phyloP scores from a whole-genome alignment of 768 basidiomycete genomes.

The Postia placenta region DNA sequence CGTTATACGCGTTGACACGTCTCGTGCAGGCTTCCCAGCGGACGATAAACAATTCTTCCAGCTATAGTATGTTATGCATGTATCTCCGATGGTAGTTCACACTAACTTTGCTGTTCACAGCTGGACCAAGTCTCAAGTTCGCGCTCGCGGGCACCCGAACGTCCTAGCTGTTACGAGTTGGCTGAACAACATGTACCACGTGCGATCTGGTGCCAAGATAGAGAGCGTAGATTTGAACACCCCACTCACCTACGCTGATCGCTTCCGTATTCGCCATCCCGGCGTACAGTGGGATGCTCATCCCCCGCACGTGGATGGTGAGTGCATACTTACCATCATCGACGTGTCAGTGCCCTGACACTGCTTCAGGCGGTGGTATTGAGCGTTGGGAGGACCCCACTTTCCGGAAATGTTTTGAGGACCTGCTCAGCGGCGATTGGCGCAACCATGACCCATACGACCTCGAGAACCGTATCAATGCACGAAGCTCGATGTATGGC shows the following conservation, averaged over 20 bases:
- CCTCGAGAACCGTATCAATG: constrained; percentile 51
- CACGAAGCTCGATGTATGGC: constrained; percentile 58
- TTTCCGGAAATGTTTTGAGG: constrained; percentile 53
- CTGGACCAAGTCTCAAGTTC: constrained; percentile 53
- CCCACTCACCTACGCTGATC: constrained; percentile 66
- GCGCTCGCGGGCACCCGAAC: constrained; percentile 64
- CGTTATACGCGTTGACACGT: not conserved
- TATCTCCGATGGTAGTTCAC: not conserved
- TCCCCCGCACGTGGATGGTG: constrained; percentile 47
- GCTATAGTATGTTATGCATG: constrained; percentile 47
- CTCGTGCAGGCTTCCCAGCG: constrained; percentile 40
- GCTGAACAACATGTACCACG: constrained; percentile 61
- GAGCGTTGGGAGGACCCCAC: constrained; percentile 68
- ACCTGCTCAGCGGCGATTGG: constrained; percentile 61
- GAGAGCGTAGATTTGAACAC: constrained; percentile 55
- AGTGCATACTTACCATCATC: not conserved
- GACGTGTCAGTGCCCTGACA: constrained; percentile 8
- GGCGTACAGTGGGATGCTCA: constrained; percentile 50
- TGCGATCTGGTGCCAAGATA: constrained; percentile 28
- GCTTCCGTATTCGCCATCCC: constrained; percentile 68
- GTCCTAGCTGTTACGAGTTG: constrained; percentile 49
- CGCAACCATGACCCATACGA: constrained; percentile 62
- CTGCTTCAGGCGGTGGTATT: constrained; percentile 53
- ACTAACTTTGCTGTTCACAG: constrained; percentile 16
- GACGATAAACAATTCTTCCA: constrained; percentile 69